phyloP scores from a whole-genome alignment of 2,329 filamentous ascomycete species.

The Microdochium paspali region DNA sequence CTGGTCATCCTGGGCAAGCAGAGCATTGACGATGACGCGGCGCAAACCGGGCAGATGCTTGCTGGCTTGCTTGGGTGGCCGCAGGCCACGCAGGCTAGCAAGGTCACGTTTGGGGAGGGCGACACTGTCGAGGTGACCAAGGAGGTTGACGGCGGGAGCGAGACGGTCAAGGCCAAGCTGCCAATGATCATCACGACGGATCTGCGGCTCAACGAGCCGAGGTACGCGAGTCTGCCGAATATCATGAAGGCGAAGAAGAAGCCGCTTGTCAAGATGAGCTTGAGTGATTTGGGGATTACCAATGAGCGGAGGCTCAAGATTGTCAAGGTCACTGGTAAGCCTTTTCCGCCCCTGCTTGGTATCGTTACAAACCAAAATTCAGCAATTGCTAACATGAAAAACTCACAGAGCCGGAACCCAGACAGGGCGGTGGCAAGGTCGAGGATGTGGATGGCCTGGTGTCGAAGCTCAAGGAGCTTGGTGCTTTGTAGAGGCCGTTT shows the following conservation, averaged over 20 bases:
- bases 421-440: conserved; percentile 93
- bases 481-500: conserved; percentile 55
- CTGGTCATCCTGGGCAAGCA: conserved; percentile 94
- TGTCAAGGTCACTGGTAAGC: conserved; percentile 74
- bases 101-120: conserved; percentile 65
- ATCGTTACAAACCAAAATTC: too few species aligned
- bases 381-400: neutral
- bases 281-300: conserved; percentile 74
- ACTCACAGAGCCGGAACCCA: conserved; percentile 64
- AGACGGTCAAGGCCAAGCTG: conserved; percentile 77
- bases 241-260: conserved; percentile 99
- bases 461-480: conserved; percentile 88
- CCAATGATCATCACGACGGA: conserved; percentile 95
- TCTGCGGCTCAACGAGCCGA: conserved; percentile 84
- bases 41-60: conserved; percentile 97
- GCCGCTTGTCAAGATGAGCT: conserved; percentile 83
- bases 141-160: conserved; percentile 92
- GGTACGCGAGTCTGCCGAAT: conserved; percentile 91
- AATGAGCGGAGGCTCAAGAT: conserved; percentile 73
- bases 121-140: conserved; percentile 69
- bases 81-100: conserved; percentile 88
- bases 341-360: neutral
- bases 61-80: conserved; percentile 86
- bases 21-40: conserved; percentile 93
- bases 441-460: conserved; percentile 96